These are phyloP conservation scores for Podila epigama DNA, from an alignment of 192 early-diverging fungal genomes.

Conservation along the genomic window DNA sequence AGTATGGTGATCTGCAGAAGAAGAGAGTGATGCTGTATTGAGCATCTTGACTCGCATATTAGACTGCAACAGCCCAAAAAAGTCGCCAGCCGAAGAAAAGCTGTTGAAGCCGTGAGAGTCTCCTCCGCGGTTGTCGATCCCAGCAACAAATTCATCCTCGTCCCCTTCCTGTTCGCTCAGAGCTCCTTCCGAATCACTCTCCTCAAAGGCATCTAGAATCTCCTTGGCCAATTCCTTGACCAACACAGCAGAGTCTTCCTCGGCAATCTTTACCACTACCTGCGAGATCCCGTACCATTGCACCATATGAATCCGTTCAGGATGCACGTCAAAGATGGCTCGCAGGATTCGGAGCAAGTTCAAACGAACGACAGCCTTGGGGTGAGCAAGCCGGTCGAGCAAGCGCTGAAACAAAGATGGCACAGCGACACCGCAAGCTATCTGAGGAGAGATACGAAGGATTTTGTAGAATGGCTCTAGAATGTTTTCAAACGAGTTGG, in stretches of 20 bases:
- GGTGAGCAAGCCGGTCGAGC: slow-evolving; percentile 41
- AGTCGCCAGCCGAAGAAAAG: slow-evolving; percentile 1
- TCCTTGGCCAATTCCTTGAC: slow-evolving; percentile 59
- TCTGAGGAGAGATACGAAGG: slow-evolving; percentile 42
- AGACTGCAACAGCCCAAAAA: slow-evolving; percentile 11
- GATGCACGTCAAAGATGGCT: slow-evolving; percentile 53
- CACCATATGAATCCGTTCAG: slow-evolving; percentile 39
- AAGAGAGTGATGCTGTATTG: not conserved
- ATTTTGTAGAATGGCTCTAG: slow-evolving; percentile 61
- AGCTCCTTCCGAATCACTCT: slow-evolving; percentile 35
- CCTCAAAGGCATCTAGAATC: slow-evolving; percentile 39
- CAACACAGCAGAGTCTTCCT: slow-evolving; percentile 57
- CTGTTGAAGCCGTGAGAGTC: slow-evolving; percentile 6
- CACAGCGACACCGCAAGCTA: slow-evolving; percentile 46
- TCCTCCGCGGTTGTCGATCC: not conserved
- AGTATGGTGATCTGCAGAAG: not conserved
- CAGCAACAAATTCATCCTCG: not conserved
- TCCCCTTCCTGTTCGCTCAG: slow-evolving; percentile 7
- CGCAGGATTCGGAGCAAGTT: slow-evolving; percentile 58
- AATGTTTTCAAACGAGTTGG: slow-evolving; percentile 62
- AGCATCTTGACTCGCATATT: not conserved
- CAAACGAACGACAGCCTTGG: slow-evolving; percentile 59
- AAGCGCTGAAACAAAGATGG: slow-evolving; percentile 47
- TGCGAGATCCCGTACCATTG: slow-evolving; percentile 36
- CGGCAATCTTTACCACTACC: slow-evolving; percentile 39